Percentiles rank a stretch among this genome's conserved stretches.
Conservation (phyloP, 192 early-diverging fungal genomes). For the Backusella liffmaniae region DNA sequence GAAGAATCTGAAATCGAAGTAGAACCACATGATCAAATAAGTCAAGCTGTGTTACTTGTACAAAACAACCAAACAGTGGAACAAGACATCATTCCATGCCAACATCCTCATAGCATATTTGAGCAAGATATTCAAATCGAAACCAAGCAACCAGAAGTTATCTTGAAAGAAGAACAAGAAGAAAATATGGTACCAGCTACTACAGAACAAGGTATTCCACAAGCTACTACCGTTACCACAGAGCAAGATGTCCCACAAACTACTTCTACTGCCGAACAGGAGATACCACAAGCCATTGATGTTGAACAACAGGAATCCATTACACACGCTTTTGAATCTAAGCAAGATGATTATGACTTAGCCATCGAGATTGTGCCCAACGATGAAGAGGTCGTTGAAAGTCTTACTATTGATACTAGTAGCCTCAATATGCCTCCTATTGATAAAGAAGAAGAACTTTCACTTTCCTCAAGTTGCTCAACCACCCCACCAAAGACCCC, state of each 20-base stretch:
- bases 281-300: not conserved
- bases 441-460: not conserved
- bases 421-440: not conserved
- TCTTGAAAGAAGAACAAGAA: not conserved
- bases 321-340: not conserved
- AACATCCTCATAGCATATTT: not conserved
- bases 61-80: not conserved
- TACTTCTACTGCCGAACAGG: not conserved
- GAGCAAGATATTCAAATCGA: not conserved
- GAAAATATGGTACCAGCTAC: not conserved
- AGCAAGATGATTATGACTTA: not conserved
- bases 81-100: not conserved
- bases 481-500: not conserved
- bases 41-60: not conserved
- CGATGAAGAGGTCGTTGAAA: not conserved
- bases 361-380: not conserved
- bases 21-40: not conserved
- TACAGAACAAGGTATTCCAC: not conserved
- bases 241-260: not conserved
- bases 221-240: not conserved
- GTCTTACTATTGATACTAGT: not conserved
- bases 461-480: not conserved
- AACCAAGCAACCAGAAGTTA: not conserved
- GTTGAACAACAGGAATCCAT: not conserved
- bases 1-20: not conserved